Evolutionary conservation across 208 protist genomes (phyloP).

Genomic region (Leishmania major): DNA sequence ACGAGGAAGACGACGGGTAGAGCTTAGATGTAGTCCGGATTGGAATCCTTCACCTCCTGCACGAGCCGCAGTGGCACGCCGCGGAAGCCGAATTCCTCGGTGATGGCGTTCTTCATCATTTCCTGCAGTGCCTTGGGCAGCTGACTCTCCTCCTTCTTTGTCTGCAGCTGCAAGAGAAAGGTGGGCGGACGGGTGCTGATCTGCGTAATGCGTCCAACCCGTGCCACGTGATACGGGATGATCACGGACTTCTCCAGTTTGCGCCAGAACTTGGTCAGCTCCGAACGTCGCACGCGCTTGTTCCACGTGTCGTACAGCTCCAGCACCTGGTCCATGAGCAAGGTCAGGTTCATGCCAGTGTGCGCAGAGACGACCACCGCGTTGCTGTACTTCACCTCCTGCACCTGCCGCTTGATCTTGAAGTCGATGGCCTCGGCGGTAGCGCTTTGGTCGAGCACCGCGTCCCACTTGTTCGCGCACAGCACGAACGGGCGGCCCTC

Average conservation of each 20-base stretch:
- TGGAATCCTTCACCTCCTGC: constrained; percentile 89
- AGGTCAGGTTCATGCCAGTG: constrained; percentile 85
- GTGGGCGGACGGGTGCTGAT: constrained; percentile 87
- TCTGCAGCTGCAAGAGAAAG: constrained; percentile 89
- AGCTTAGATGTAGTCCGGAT: constrained; percentile 88
- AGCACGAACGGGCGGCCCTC: constrained; percentile 90
- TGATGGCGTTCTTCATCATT: constrained; percentile 92
- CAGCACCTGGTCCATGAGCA: constrained; percentile 88
- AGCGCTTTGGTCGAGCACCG: constrained; percentile 85
- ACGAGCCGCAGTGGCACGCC: constrained; percentile 89
- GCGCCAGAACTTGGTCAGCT: constrained; percentile 90
- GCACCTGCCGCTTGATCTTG: constrained; percentile 92
- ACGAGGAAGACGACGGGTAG: no score
- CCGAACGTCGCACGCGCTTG: constrained; percentile 78
- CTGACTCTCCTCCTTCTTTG: constrained; percentile 82
- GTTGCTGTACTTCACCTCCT: constrained; percentile 90
- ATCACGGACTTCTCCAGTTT: constrained; percentile 91
- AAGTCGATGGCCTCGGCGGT: constrained; percentile 93
- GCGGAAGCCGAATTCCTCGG: constrained; percentile 91
- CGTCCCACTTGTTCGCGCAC: constrained; percentile 94
- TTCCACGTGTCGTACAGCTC: constrained; percentile 92
- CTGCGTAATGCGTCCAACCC: constrained; percentile 85
- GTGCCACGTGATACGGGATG: constrained; percentile 88
- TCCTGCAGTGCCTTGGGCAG: constrained; percentile 81
- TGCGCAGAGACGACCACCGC: constrained; percentile 90